phyloP scores from a whole-genome alignment of 177 flowering plant genomes.

The Vitis hybrid region DNA sequence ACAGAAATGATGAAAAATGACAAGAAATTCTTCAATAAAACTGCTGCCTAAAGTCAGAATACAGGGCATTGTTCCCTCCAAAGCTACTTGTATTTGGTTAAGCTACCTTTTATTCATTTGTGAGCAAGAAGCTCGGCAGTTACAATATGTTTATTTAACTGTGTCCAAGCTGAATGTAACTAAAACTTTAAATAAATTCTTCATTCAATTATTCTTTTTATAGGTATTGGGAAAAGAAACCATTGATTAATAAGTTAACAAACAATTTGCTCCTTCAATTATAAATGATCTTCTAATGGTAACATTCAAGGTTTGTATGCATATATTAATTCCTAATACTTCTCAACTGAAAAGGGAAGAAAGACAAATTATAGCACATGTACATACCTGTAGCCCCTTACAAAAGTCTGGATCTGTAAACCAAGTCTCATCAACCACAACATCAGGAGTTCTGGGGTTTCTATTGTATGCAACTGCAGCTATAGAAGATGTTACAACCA shows the following conservation, averaged over 20 bases:
- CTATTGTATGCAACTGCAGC: slow-evolving; percentile 59
- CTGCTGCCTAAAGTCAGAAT: too few relatives aligned
- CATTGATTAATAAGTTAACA: too few relatives aligned
- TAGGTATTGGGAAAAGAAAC: too few relatives aligned
- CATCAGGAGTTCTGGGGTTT: slow-evolving; percentile 61
- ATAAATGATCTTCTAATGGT: too few relatives aligned
- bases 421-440: slow-evolving; percentile 85
- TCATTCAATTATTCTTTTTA: too few relatives aligned
- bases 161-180: not conserved
- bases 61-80: too few relatives aligned
- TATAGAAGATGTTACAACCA: slow-evolving; percentile 77
- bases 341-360: not conserved
- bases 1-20: too few relatives aligned
- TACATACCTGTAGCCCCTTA: slow-evolving; percentile 42
- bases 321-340: too few relatives aligned
- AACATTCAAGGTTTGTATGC: too few relatives aligned
- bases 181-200: not conserved
- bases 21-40: too few relatives aligned
- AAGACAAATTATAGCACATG: not conserved
- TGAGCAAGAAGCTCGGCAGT: not conserved
- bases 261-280: too few relatives aligned
- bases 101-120: not conserved
- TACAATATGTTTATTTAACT: not conserved
- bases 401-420: slow-evolving; percentile 57
- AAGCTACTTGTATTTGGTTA: not conserved